These are phyloP conservation scores for Pythium brachiatum DNA, from an alignment of 352 stramenopile species.

Conservation along the genomic window DNA sequence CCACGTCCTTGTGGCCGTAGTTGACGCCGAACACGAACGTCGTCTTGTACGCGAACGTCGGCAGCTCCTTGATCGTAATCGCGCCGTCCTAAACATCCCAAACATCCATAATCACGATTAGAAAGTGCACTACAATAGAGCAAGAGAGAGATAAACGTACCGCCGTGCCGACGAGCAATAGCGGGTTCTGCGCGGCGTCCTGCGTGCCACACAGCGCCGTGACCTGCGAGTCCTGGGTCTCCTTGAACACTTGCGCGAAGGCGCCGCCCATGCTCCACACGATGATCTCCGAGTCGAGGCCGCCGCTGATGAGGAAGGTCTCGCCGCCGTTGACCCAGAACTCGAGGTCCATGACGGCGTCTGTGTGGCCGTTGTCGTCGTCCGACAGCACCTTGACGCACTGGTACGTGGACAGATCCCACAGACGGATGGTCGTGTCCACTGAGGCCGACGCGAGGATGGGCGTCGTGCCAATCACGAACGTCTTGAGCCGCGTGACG, in stretches of 20 bases:
- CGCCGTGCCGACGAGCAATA: constrained; percentile 75
- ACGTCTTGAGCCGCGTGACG: constrained; percentile 82
- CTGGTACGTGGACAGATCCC: constrained; percentile 80
- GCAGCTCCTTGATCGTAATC: constrained; percentile 83
- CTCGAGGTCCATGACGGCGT: constrained; percentile 84
- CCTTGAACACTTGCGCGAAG: constrained; percentile 81
- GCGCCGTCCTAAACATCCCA: constrained; percentile 49
- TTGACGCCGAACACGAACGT: constrained; percentile 57
- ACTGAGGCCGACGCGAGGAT: constrained; percentile 82
- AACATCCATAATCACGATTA: constrained; percentile 1
- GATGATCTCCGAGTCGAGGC: constrained; percentile 79
- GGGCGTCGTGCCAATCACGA: constrained; percentile 54
- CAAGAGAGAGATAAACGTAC: constrained; percentile 29
- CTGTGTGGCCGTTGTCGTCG: constrained; percentile 72
- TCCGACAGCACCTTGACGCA: constrained; percentile 74
- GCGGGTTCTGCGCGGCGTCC: constrained; percentile 56
- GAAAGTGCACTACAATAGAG: neutral
- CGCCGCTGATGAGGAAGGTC: constrained; percentile 84
- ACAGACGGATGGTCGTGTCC: constrained; percentile 79
- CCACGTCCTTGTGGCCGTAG: constrained; percentile 67
- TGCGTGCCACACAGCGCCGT: constrained; percentile 72
- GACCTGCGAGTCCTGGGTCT: constrained; percentile 75
- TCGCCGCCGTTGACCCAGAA: constrained; percentile 85
- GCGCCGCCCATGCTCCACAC: constrained; percentile 77
- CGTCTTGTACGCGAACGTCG: constrained; percentile 84